Percentiles rank a stretch among this genome's conserved stretches.
These are phyloP conservation scores for Draba incana DNA, from an alignment of 345 rosid species.

Conservation along the genomic window DNA sequence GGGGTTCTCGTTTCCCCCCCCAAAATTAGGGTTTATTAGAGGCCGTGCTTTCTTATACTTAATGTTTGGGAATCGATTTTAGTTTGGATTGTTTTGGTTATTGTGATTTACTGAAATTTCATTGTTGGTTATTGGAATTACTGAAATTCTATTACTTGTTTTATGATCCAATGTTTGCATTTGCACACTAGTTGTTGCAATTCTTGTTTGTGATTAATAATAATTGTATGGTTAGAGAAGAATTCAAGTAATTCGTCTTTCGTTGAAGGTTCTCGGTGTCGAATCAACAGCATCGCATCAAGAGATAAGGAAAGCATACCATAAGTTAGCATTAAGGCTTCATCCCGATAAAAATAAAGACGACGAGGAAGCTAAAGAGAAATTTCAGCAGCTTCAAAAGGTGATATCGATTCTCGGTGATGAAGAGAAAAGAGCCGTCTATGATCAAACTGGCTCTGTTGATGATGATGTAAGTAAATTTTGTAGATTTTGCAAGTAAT, in stretches of 20 bases:
- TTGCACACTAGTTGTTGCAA: no score
- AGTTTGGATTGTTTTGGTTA: no score
- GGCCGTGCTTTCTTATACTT: no score
- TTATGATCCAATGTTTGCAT: no score
- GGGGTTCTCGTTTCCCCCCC: no score
- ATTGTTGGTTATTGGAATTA: no score
- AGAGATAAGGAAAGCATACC: constrained; percentile 87
- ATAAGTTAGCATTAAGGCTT: constrained; percentile 80
- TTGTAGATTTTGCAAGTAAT: no score
- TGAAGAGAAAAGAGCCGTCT: constrained; percentile 76
- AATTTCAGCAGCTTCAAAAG: constrained; percentile 93
- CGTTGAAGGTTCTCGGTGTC: constrained; percentile 75
- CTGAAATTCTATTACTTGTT: no score
- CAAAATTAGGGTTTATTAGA: no score
- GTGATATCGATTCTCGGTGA: constrained; percentile 90
- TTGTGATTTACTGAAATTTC: no score
- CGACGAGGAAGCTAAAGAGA: constrained; percentile 95
- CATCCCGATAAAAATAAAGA: constrained; percentile 96
- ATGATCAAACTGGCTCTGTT: constrained; percentile 87
- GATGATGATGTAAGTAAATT: constrained; percentile 81
- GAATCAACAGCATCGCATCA: constrained; percentile 71
- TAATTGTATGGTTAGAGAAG: background rate
- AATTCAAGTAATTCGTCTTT: background rate
- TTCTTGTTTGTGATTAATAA: background rate
- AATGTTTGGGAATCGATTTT: no score